These are phyloP conservation scores for Kuraishia ogatae DNA, from an alignment of 805 yeast species.

Conservation along the genomic window DNA sequence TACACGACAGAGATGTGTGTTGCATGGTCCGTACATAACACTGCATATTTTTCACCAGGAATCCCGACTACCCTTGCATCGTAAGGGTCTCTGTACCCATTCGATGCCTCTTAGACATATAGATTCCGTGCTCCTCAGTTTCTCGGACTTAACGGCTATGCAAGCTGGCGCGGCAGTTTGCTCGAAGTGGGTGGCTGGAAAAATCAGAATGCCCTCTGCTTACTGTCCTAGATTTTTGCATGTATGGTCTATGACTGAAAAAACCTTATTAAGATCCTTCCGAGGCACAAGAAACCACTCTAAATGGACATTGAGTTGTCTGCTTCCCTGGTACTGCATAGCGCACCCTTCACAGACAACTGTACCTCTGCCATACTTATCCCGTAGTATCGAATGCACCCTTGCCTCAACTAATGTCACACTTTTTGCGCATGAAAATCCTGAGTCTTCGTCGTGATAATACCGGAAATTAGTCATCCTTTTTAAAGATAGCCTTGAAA, in stretches of 20 bases:
- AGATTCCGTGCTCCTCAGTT: too few relatives aligned
- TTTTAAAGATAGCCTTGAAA: constrained; percentile 7
- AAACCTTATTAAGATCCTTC: constrained; percentile 23
- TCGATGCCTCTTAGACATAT: too few relatives aligned
- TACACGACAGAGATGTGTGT: too few relatives aligned
- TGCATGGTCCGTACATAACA: too few relatives aligned
- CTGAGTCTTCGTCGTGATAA: constrained; percentile 16
- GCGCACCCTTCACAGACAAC: constrained; percentile 40
- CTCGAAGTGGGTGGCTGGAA: too few relatives aligned
- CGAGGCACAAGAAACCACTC: constrained; percentile 55
- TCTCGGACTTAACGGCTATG: too few relatives aligned
- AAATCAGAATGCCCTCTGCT: too few relatives aligned
- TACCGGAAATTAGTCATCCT: constrained; percentile 3
- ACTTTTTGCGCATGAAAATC: constrained; percentile 24
- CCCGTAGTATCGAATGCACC: constrained; percentile 30
- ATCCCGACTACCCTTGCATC: too few relatives aligned
- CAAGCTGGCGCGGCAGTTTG: too few relatives aligned
- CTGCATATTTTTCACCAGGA: too few relatives aligned
- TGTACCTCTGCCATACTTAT: constrained; percentile 36
- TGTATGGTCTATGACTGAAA: constrained; percentile 22
- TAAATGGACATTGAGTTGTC: constrained; percentile 26
- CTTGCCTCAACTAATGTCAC: constrained; percentile 29
- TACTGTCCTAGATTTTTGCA: neutral
- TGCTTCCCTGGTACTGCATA: constrained; percentile 7
- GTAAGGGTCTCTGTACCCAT: too few relatives aligned